Evolutionary conservation across 805 yeast species (phyloP), one percentile per base, ranked within the genome.

Genomic region (Cyberlindnera saturnus): DNA sequence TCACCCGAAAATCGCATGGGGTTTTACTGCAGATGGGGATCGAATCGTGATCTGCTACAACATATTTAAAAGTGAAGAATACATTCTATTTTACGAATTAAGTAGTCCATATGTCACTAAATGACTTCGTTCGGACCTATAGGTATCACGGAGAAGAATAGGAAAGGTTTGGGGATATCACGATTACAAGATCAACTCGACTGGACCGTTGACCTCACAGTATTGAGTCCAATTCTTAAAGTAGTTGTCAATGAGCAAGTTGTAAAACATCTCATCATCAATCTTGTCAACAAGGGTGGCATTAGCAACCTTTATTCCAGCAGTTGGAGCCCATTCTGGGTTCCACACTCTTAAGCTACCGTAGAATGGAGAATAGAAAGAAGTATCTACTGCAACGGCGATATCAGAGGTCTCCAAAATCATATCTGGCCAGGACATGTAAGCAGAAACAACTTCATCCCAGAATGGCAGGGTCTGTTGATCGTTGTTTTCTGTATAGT

Each of bases 361-460:
- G 48, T 69, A 69, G 56, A 64, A 67, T 53, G 72, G 73, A 37
- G 71, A 66, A 50, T 63, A 56, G 50, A 56, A 69, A 5, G 68
- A 47, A 29, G 71, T 67, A 49, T 67, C 72, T 39, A 67, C 69
- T 13, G 69, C 65, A 40, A 58, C 60, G 31, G 55, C 45, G 39
- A 63, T 61, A 26, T 64, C 57, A 17, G 60, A 56, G 23, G 66
- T 53, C 36, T 54, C 58, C 13, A 49, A 38, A 15, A 67, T 50
- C 40, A 67, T 36, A 8, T 67, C 71, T 35, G 72, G 72, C 52
- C 44, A 58, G 4, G 63, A 57, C 61, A 67, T 58, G 52, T 58
- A 61, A 6, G 65, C 66, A 38, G 65, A 50, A 29, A 67, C 72
- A 45, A 65, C 71, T 39, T 64, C 69, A 52, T 67, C 72, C 72